phyloP scores from a whole-genome alignment of 441 rosid genomes.

The Rhodomyrtus psidioides region DNA sequence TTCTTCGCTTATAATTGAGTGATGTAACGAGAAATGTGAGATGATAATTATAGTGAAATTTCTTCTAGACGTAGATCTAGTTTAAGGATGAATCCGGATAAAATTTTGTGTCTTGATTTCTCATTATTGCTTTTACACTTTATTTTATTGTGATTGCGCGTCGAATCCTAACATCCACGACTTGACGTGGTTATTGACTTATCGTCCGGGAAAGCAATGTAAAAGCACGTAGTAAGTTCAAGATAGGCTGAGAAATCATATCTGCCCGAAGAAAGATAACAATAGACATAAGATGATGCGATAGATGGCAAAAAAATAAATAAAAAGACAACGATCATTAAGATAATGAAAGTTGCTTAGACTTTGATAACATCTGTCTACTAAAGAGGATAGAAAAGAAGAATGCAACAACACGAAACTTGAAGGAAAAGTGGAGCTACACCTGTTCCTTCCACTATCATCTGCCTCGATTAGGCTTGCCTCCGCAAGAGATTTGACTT shows the following conservation, averaged over 20 bases:
- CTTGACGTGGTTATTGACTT: neutral
- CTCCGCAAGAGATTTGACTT: neutral
- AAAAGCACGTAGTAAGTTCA: neutral
- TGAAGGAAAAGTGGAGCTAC: neutral
- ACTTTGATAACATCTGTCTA: neutral
- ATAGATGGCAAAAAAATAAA: neutral
- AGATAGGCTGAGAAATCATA: neutral
- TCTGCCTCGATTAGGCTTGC: neutral
- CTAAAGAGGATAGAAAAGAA: neutral
- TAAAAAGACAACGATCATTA: neutral
- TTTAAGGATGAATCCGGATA: too few relatives aligned
- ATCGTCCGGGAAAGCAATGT: neutral
- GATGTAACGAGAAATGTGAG: too few relatives aligned
- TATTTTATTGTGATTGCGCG: too few relatives aligned
- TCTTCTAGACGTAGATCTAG: accelerated
- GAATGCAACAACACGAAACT: neutral
- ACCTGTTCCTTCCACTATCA: neutral
- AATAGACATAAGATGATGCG: neutral
- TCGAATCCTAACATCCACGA: neutral
- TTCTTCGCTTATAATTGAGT: too few relatives aligned
- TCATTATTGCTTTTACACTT: too few relatives aligned
- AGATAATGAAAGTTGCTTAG: neutral
- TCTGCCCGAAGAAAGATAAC: neutral
- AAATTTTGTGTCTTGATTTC: too few relatives aligned
- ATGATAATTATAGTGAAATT: too few relatives aligned